Evolutionary conservation across 345 rosid species (phyloP), one percentile per base, ranked within the genome.

Genomic region (Euphorbia tirucalli): DNA sequence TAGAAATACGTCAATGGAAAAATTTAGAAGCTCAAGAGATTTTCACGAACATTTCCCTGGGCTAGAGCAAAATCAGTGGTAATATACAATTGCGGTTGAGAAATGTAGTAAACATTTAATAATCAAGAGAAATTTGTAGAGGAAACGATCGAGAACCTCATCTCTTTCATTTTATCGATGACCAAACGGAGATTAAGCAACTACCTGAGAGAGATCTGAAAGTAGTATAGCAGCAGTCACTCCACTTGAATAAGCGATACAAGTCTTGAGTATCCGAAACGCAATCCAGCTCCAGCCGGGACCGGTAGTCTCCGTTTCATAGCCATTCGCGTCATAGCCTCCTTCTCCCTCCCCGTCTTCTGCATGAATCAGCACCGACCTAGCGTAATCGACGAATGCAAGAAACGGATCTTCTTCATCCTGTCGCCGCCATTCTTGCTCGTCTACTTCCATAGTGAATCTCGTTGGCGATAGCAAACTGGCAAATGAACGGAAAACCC

Each of bases 221-320:
- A 92, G 83, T 46, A 95, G 72, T 81, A 95, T 95, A 19, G 96
- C 99, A 56, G 91, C 81, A 18, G 97, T 94, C 61, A 92, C 93
- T 46, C 99, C 97, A 43, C 97, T 95, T 0, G 99, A 92, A 68
- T 92, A 92, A 76, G 93, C 86, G 5, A 78, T 81, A 66, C 96
- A 95, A 6, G 97, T 92, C 71, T 81, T 89, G 75, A 92, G 86
- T 27, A 92, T 79, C 74, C 94, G 94, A 66, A 89, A 83, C 14
- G 83, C 84, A 18, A 88, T 83, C 98, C 98, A 92, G 66, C 88
- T 80, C 99, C 99, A 95, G 2, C 96, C 87, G 11, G 93, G 94
- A 16, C 87, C 84, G 14, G 59, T 32, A 49, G 71, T 43, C 50
- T 69, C 85, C 8, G 68, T 48, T 75, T 59, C 78, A 41, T 13